phyloP scores from a whole-genome alignment of 2,329 filamentous ascomycete species.

The Exophiala sp. region DNA sequence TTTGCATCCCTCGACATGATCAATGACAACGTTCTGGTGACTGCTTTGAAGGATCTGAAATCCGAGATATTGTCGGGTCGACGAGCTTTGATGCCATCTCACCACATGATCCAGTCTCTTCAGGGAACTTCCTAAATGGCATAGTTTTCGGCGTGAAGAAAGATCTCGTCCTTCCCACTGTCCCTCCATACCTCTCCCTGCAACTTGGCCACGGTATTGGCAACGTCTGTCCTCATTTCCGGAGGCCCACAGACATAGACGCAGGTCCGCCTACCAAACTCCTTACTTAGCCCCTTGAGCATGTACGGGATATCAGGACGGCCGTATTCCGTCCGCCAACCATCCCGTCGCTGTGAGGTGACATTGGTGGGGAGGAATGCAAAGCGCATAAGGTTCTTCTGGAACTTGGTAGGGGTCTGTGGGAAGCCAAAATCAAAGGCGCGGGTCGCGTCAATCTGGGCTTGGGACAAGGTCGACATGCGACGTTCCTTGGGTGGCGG shows the following conservation, averaged over 20 bases:
- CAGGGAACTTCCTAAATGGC: conserved; percentile 54
- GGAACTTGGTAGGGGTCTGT: conserved; percentile 76
- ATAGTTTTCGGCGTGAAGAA: conserved; percentile 92
- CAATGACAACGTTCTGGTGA: no score
- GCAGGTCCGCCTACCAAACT: conserved; percentile 75
- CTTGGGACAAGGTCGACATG: conserved; percentile 19
- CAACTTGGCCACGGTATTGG: conserved; percentile 73
- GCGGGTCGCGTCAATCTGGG: conserved; percentile 29
- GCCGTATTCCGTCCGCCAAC: conserved; percentile 90
- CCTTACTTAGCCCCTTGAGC: conserved; percentile 72
- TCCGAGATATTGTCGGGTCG: no score
- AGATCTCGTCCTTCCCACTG: conserved; percentile 77
- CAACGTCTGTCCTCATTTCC: conserved; percentile 78
- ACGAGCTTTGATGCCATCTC: no score
- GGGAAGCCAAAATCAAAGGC: conserved; percentile 76
- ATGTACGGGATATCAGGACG: conserved; percentile 82
- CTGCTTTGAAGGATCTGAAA: no score
- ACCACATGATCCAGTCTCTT: background rate
- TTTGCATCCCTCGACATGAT: no score
- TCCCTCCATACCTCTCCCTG: conserved; percentile 80
- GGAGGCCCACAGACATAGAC: conserved; percentile 91
- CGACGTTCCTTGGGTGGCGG: conserved; percentile 14
- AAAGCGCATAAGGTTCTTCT: conserved; percentile 84
- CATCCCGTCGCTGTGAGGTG: conserved; percentile 47
- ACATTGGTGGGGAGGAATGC: conserved; percentile 59